Base-by-base conservation (phyloP, 495 filamentous ascomycete genomes). In the Glutinoglossum americanum region DNA sequence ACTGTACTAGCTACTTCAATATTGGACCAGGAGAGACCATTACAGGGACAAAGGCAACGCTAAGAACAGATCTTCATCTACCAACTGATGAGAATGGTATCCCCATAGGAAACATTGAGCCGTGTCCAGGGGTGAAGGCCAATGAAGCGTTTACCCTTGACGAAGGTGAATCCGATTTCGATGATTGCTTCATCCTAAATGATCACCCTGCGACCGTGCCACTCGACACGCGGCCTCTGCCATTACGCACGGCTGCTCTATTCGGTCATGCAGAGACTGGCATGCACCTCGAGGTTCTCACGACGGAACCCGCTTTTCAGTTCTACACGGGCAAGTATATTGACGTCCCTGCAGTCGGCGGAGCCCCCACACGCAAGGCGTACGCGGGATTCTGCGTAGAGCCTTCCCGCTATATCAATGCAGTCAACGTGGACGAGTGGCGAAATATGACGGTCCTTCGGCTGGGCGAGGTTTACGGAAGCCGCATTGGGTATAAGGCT, bases 261-360 rank as follows among this genome's bases (percentile, higher is more conserved):
- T 83, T 89, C 58, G 76, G 74, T 66, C 84, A 93, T 63, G 79
- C 84, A 6, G 72, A 70, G 5, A 80, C 81, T 21, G 78, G 79
- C 49, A 72, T 95, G 60, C 80, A 93, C 63, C 79, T 96, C 23
- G 85, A 94, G 62, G 81, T 93, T 9, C 70, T 79, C 62, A 89
- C 83, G 70, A 96, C 89, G 0, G 89, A 96, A 70, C 92, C 92
- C 0, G 87, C 89, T 0, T 96, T 94, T 76, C 89, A 95, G 68
- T 93, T 93, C 71, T 96, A 96, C 71, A 93, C 87, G 0, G 92
- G 89, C 49, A 83, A 85, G 63, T 80, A 79, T 62, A 85, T 92
- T 61, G 72, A 89, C 61, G 80, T 92, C n/a, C 83, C 81, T 0
- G 79, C 73, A 41, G 78, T 84, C 13, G 80, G 76, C 15, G 82